Percentiles rank a stretch among this genome's conserved stretches.
Conservation (phyloP, 768 basidiomycete genomes). For the Crucibulum laeve region DNA sequence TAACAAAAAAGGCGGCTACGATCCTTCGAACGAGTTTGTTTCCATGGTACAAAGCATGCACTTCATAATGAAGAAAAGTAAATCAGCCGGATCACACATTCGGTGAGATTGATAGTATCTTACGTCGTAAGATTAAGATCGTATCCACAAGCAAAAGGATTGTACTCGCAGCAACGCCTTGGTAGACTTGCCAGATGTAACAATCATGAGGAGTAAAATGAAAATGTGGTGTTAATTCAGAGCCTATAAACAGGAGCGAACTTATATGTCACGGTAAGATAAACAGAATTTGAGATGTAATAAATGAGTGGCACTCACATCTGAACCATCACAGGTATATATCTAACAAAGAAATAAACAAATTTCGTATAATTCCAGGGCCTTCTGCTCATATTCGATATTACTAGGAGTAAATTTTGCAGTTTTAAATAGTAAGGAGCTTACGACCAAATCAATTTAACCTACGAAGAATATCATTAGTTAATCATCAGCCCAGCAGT, state of each 20-base stretch:
- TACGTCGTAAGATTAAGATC: slow-evolving; percentile 36
- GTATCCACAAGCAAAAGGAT: slow-evolving; percentile 29
- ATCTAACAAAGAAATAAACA: slow-evolving; percentile 32
- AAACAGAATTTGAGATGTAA: background rate
- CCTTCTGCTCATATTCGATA: slow-evolving; percentile 3
- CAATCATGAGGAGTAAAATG: slow-evolving; percentile 34
- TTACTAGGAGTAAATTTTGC: background rate
- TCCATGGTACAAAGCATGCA: slow-evolving; percentile 36
- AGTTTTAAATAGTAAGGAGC: slow-evolving; percentile 8
- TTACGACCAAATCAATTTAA: slow-evolving; percentile 37
- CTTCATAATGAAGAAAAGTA: slow-evolving; percentile 11
- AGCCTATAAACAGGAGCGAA: slow-evolving; percentile 28
- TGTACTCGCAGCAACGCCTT: slow-evolving; percentile 25
- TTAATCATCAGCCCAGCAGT: background rate
- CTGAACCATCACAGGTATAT: slow-evolving; percentile 30
- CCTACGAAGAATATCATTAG: slow-evolving; percentile 14
- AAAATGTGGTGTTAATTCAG: slow-evolving; percentile 28
- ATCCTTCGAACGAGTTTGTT: slow-evolving; percentile 20
- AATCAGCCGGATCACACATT: background rate
- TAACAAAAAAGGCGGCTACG: slow-evolving; percentile 18
- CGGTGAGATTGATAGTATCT: background rate
- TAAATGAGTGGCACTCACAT: slow-evolving; percentile 19
- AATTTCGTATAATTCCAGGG: slow-evolving; percentile 30
- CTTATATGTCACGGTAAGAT: slow-evolving; percentile 10
- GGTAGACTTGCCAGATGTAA: slow-evolving; percentile 41